phyloP scores from a whole-genome alignment of 768 basidiomycete genomes.

The Lactarius evosmus region DNA sequence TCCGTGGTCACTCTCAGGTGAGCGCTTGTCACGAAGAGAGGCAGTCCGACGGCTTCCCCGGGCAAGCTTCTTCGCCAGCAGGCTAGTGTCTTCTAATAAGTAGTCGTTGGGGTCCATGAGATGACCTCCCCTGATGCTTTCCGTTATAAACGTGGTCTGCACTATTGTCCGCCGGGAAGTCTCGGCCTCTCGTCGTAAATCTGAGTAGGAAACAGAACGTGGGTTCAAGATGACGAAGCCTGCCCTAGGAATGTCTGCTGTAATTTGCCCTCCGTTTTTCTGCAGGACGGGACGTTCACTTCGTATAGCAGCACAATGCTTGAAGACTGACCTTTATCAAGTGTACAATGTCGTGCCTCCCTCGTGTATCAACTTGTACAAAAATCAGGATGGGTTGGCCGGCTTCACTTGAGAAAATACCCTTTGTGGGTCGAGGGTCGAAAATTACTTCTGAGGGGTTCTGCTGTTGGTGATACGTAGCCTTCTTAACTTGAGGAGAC shows the following conservation, averaged over 20 bases:
- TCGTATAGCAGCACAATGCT: neutral
- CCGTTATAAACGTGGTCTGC: conserved; percentile 50
- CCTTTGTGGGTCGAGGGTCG: conserved; percentile 26
- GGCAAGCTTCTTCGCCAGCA: conserved; percentile 5
- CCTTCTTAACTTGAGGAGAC: conserved; percentile 5
- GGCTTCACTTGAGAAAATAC: conserved; percentile 43
- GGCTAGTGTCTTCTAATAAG: conserved; percentile 35
- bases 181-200: conserved; percentile 41
- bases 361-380: conserved; percentile 64
- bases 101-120: conserved; percentile 49
- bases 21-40: conserved; percentile 7
- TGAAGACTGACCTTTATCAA: conserved; percentile 47
- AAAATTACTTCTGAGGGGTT: neutral
- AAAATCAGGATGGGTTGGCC: conserved; percentile 45
- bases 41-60: neutral
- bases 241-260: conserved; percentile 49
- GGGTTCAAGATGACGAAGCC: conserved; percentile 59
- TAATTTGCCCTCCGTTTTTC: conserved; percentile 66
- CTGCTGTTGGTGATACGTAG: neutral
- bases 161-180: conserved; percentile 45
- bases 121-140: conserved; percentile 44
- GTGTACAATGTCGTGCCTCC: conserved; percentile 47
- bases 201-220: conserved; percentile 49
- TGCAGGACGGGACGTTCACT: conserved; percentile 31
- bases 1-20: conserved; percentile 14